These are phyloP conservation scores for Yamadazyma pseudoaaseri DNA, from an alignment of 1,139 yeast genomes.

Conservation along the genomic window DNA sequence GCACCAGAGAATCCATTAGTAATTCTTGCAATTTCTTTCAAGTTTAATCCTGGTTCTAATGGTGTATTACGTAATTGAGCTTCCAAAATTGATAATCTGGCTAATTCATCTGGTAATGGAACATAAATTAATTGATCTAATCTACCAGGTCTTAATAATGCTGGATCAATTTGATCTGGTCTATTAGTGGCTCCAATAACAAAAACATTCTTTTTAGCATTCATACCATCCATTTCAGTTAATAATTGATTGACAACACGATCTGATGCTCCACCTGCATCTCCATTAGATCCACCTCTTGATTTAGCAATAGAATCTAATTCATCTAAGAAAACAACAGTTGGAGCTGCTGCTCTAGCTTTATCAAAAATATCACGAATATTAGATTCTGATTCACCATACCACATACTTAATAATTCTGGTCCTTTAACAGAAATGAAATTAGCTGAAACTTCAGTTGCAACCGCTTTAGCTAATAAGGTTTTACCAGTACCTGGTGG, in stretches of 20 bases:
- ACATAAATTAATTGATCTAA: slow-evolving; percentile 97
- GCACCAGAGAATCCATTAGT: slow-evolving; percentile 99
- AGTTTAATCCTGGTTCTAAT: slow-evolving; percentile 92
- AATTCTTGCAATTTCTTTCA: slow-evolving; percentile 84
- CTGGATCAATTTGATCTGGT: slow-evolving; percentile 99
- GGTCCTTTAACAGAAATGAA: slow-evolving; percentile 98
- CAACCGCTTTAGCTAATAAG: slow-evolving; percentile 94
- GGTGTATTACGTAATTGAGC: slow-evolving; percentile 99
- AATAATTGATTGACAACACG: slow-evolving; percentile 97
- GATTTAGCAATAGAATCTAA: slow-evolving; percentile 97
- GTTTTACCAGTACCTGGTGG: slow-evolving; percentile 99
- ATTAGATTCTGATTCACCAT: slow-evolving; percentile 97
- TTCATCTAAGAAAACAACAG: slow-evolving; percentile 96
- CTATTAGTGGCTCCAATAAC: slow-evolving; percentile 99
- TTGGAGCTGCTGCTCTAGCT: slow-evolving; percentile 99
- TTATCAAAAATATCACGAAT: slow-evolving; percentile 96
- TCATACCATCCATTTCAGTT: slow-evolving; percentile 99
- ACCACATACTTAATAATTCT: slow-evolving; percentile 97
- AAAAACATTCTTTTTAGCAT: slow-evolving; percentile 96
- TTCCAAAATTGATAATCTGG: slow-evolving; percentile 86
- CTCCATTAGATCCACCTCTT: slow-evolving; percentile 85
- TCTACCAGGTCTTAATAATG: slow-evolving; percentile 98
- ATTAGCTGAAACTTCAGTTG: slow-evolving; percentile 96
- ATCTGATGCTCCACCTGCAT: slow-evolving; percentile 98
- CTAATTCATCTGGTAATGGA: slow-evolving; percentile 94